Conservation (phyloP, 2,329 filamentous ascomycete species). For the Sporothrix brasiliensis region DNA sequence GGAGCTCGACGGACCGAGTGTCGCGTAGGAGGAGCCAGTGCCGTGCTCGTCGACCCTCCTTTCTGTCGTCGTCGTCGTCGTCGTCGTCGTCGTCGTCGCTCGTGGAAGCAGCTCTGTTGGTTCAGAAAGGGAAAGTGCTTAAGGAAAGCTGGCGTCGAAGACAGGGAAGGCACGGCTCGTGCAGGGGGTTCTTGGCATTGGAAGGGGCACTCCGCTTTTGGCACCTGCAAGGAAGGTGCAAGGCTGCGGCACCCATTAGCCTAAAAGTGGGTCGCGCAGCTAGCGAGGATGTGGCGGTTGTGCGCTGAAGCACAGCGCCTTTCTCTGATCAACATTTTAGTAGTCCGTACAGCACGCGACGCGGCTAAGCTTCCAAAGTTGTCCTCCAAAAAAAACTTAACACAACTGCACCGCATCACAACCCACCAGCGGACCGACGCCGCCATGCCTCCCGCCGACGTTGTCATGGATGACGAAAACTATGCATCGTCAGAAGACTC, state of each 20-base stretch:
- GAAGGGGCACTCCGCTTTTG: conserved; percentile 14
- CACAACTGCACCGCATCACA: not conserved
- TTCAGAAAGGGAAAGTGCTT: conserved; percentile 12
- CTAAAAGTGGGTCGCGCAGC: conserved; percentile 2
- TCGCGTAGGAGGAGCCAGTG: not conserved
- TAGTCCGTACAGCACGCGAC: not conserved
- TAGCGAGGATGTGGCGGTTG: not conserved
- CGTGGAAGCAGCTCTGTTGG: not conserved
- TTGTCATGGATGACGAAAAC: conserved; percentile 50
- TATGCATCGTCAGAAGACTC: conserved; percentile 74
- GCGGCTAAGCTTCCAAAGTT: too few relatives aligned
- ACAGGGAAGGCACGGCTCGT: conserved; percentile 15
- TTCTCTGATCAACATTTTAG: too few relatives aligned
- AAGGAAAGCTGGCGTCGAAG: not conserved
- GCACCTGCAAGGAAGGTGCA: not conserved
- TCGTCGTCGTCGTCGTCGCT: too few relatives aligned
- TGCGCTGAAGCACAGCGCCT: conserved; percentile 7
- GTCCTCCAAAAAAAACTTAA: too few relatives aligned
- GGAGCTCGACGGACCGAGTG: not conserved
- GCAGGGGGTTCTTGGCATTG: conserved; percentile 16
- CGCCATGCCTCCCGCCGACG: conserved; percentile 49
- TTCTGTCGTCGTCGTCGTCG: not conserved
- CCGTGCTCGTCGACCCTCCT: not conserved
- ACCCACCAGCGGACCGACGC: not conserved
- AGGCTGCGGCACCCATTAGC: conserved; percentile 3